Conservation (phyloP, 1,284 basidiomycete genomes). For the Apiotrichum mycotoxinovorans region DNA sequence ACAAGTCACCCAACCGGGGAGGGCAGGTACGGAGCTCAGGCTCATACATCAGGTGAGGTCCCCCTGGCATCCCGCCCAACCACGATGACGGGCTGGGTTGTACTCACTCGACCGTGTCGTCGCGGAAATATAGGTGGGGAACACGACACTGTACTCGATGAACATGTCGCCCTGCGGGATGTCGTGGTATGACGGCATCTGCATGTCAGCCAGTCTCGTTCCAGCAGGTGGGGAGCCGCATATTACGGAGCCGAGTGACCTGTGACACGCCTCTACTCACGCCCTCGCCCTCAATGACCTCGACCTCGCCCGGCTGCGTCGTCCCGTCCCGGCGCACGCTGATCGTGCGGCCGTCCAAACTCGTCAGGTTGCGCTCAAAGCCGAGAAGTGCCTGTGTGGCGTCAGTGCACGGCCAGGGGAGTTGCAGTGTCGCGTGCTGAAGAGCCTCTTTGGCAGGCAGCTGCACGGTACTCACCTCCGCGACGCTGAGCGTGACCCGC, state of each 20-base stretch:
- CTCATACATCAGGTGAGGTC: no score
- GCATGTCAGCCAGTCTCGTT: background rate
- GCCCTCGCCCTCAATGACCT: conserved; percentile 78
- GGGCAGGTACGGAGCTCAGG: no score
- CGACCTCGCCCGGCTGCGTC: conserved; percentile 90
- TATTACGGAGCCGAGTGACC: no score
- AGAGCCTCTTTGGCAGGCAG: no score
- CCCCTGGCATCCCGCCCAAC: no score
- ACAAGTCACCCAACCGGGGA: no score
- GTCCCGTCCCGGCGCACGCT: conserved; percentile 67
- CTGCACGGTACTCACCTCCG: conserved; percentile 63
- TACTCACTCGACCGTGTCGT: conserved; percentile 64
- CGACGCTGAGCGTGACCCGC: conserved; percentile 79
- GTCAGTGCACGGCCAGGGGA: background rate
- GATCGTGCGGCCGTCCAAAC: conserved; percentile 82
- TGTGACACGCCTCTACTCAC: no score
- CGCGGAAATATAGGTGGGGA: conserved; percentile 67
- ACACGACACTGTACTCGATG: conserved; percentile 83
- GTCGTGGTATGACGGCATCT: conserved; percentile 69
- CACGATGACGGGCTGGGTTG: no score
- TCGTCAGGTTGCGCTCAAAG: conserved; percentile 68
- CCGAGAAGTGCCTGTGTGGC: conserved; percentile 46
- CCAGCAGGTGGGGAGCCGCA: no score
- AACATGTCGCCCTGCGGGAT: conserved; percentile 74
- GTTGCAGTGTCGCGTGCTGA: no score